These are phyloP conservation scores for Candida sp. DNA, from an alignment of 1,139 yeast species.

Conservation along the genomic window DNA sequence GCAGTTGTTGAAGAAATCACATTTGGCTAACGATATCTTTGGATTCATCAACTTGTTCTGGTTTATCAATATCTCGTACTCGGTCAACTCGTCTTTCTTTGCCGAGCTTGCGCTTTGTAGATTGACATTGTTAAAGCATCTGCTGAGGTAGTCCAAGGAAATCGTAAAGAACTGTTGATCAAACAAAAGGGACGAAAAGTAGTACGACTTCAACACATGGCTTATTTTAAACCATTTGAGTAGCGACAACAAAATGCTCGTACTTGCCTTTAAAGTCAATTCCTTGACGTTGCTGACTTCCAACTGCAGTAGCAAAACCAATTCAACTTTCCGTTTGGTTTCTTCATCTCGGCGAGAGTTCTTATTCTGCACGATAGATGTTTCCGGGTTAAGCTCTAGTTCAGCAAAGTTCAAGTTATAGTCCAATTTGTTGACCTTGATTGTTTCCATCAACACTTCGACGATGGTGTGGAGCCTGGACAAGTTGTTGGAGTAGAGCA, in stretches of 20 bases:
- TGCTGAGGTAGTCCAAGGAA: slow-evolving; percentile 41
- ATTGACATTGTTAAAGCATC: slow-evolving; percentile 41
- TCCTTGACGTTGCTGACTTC: slow-evolving; percentile 69
- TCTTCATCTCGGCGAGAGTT: slow-evolving; percentile 9
- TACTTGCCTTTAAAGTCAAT: slow-evolving; percentile 62
- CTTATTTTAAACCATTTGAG: slow-evolving; percentile 80
- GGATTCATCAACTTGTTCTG: slow-evolving; percentile 54
- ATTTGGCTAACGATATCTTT: slow-evolving; percentile 37
- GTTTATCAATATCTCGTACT: slow-evolving; percentile 37
- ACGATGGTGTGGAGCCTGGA: slow-evolving; percentile 65
- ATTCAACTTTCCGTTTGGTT: slow-evolving; percentile 26
- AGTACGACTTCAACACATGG: slow-evolving; percentile 81
- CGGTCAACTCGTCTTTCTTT: slow-evolving; percentile 31
- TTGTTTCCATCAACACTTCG: slow-evolving; percentile 63
- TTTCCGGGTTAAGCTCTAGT: slow-evolving; percentile 40
- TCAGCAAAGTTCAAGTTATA: slow-evolving; percentile 41
- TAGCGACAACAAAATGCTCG: slow-evolving; percentile 56
- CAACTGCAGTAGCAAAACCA: slow-evolving; percentile 42
- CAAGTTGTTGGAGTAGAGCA: slow-evolving; percentile 56
- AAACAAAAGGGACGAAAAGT: slow-evolving; percentile 69
- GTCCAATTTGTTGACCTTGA: slow-evolving; percentile 52
- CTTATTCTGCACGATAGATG: slow-evolving; percentile 26
- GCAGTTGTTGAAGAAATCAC: slow-evolving; percentile 51
- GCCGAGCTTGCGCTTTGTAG: slow-evolving; percentile 24
- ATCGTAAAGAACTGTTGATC: slow-evolving; percentile 68